These are phyloP conservation scores for Colletotrichum destructivum DNA, from an alignment of 2,329 filamentous ascomycete genomes.

Conservation along the genomic window DNA sequence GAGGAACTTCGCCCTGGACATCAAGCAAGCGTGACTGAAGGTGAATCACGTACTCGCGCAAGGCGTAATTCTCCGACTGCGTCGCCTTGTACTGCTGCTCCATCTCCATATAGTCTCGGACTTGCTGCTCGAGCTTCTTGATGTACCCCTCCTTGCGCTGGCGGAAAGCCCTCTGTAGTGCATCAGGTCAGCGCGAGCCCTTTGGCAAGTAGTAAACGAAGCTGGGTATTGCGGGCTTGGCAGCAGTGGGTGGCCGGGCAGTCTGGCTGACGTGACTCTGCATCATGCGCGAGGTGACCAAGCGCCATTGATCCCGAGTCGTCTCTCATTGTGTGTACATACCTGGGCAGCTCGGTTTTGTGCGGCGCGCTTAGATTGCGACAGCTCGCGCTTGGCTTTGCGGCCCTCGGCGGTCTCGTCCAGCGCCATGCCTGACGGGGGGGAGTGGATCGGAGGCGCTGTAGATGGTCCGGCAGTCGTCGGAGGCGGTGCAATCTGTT, in stretches of 20 bases:
- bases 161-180: constrained; percentile 87
- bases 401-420: constrained; percentile 67
- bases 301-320: constrained; percentile 22
- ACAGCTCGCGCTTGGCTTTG: constrained; percentile 91
- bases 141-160: constrained; percentile 99
- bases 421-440: constrained; percentile 46
- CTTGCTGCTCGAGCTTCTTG: constrained; percentile 95
- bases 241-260: constrained; percentile 2
- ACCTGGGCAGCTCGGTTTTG: constrained; percentile 98
- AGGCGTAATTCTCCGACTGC: constrained; percentile 89
- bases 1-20: constrained; percentile 85
- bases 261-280: constrained; percentile 40
- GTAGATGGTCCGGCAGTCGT: constrained; percentile 45
- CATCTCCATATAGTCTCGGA: constrained; percentile 83
- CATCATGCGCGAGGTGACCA: constrained; percentile 4
- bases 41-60: constrained; percentile 93
- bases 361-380: constrained; percentile 94
- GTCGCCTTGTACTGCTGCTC: constrained; percentile 85
- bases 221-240: not conserved
- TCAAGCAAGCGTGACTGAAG: constrained; percentile 91
- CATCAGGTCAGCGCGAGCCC: constrained; percentile 47
- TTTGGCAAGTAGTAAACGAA: not conserved
- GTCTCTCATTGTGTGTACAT: constrained; percentile 44
- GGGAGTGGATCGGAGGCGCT: constrained; percentile 48
- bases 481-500: constrained; percentile 32